phyloP scores from a whole-genome alignment of 305 asterid species.

The Striga hermonthica region DNA sequence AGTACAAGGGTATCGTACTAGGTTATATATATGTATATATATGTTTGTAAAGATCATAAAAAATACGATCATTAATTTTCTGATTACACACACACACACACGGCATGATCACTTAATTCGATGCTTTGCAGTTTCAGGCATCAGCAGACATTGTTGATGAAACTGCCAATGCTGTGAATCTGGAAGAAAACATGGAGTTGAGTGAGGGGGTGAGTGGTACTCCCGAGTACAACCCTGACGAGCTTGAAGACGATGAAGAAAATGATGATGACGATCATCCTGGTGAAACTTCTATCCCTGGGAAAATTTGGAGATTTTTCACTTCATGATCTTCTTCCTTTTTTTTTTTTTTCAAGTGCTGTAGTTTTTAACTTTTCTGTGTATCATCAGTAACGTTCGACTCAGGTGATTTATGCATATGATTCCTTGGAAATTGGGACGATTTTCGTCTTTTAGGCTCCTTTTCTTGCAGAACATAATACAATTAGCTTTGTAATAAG shows the following conservation, averaged over 20 bases:
- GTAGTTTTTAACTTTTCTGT: too few relatives aligned
- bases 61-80: too few relatives aligned
- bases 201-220: slow-evolving; percentile 46
- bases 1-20: background rate
- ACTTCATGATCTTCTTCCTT: slow-evolving; percentile 46
- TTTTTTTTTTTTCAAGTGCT: background rate
- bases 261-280: slow-evolving; percentile 47
- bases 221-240: slow-evolving; percentile 44
- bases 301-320: slow-evolving; percentile 78
- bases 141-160: slow-evolving; percentile 30
- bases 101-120: background rate
- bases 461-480: too few relatives aligned
- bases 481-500: too few relatives aligned
- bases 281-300: slow-evolving; percentile 56
- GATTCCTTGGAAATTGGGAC: too few relatives aligned
- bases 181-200: slow-evolving; percentile 33
- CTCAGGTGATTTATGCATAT: too few relatives aligned
- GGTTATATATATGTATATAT: too few relatives aligned
- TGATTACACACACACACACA: too few relatives aligned
- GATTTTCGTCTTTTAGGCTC: too few relatives aligned
- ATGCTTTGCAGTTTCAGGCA: slow-evolving; percentile 41
- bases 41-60: too few relatives aligned
- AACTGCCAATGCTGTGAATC: slow-evolving; percentile 31
- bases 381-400: too few relatives aligned
- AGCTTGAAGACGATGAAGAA: slow-evolving; percentile 32